Conservation (phyloP, 306 rosid species). For the Vicia faba region DNA sequence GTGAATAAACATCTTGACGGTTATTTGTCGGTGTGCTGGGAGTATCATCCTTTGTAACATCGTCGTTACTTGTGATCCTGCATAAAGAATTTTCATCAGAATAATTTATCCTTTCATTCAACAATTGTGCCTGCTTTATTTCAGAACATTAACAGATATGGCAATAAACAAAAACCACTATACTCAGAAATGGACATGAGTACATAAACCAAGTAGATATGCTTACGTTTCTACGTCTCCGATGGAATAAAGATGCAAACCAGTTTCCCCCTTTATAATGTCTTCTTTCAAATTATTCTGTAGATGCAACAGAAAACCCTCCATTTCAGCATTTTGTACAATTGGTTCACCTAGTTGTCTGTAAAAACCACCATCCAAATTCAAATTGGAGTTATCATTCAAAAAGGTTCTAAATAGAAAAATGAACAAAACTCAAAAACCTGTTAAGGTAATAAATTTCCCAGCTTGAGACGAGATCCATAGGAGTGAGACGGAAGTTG, state of each 20-base stretch:
- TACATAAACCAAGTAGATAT: background rate
- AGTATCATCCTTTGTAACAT: conserved; percentile 53
- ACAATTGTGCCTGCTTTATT: conserved; percentile 13
- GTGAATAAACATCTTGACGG: conserved; percentile 44
- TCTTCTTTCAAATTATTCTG: conserved; percentile 70
- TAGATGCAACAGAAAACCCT: conserved; percentile 73
- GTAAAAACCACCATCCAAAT: conserved; percentile 39
- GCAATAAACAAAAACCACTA: conserved; percentile 14
- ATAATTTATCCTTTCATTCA: conserved; percentile 1
- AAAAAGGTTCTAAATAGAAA: background rate
- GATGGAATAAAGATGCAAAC: conserved; percentile 74
- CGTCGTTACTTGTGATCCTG: conserved; percentile 70
- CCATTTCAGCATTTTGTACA: conserved; percentile 72
- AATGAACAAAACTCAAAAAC: conserved; percentile 35
- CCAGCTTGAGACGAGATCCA: conserved; percentile 88
- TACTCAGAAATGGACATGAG: too few species aligned
- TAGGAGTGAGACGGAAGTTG: conserved; percentile 71
- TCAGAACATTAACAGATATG: conserved; percentile 13
- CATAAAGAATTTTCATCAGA: conserved; percentile 29
- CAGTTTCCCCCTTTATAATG: conserved; percentile 58
- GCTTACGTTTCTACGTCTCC: conserved; percentile 86
- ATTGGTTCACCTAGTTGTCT: conserved; percentile 63
- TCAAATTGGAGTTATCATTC: background rate
- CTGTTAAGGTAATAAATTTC: conserved; percentile 91
- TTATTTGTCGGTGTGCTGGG: conserved; percentile 63